Evolutionary conservation across 2,329 filamentous ascomycete genomes (phyloP).

Genomic region (Coniochaeta ligniaria): DNA sequence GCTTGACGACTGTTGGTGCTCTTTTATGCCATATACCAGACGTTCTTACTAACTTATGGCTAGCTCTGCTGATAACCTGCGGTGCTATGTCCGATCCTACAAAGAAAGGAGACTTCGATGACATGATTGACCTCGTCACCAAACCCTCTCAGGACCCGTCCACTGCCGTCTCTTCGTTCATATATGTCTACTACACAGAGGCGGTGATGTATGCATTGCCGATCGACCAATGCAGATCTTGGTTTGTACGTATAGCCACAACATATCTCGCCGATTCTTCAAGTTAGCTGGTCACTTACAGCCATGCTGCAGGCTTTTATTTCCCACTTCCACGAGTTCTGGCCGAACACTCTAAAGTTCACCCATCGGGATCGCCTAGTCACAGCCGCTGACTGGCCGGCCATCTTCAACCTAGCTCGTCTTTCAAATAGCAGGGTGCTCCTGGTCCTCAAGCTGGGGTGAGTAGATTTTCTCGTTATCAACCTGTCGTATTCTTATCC

Average conservation of each 20-base stretch:
- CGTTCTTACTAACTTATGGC: slow-evolving; percentile 1
- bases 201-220: slow-evolving; percentile 30
- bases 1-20: slow-evolving; percentile 31
- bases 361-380: slow-evolving; percentile 11
- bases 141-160: slow-evolving; percentile 17
- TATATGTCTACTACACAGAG: slow-evolving; percentile 22
- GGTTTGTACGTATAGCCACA: slow-evolving; percentile 31
- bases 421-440: slow-evolving; percentile 10
- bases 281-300: background rate
- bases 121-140: slow-evolving; percentile 21
- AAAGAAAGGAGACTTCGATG: slow-evolving; percentile 18
- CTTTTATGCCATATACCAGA: background rate
- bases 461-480: background rate
- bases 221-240: slow-evolving; percentile 31
- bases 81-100: slow-evolving; percentile 25
- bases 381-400: slow-evolving; percentile 15
- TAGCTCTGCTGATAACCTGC: slow-evolving; percentile 32
- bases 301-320: slow-evolving; percentile 24
- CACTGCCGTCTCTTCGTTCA: background rate
- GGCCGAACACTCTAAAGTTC: slow-evolving; percentile 30
- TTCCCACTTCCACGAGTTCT: slow-evolving; percentile 34
- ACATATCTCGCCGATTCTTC: background rate
- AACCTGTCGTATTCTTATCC: background rate
- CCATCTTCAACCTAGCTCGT: slow-evolving; percentile 12
- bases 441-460: slow-evolving; percentile 12